Evolutionary conservation across 805 yeast species (phyloP), one percentile per base, ranked within the genome.

Genomic region (Nakazawaea anatomiae): DNA sequence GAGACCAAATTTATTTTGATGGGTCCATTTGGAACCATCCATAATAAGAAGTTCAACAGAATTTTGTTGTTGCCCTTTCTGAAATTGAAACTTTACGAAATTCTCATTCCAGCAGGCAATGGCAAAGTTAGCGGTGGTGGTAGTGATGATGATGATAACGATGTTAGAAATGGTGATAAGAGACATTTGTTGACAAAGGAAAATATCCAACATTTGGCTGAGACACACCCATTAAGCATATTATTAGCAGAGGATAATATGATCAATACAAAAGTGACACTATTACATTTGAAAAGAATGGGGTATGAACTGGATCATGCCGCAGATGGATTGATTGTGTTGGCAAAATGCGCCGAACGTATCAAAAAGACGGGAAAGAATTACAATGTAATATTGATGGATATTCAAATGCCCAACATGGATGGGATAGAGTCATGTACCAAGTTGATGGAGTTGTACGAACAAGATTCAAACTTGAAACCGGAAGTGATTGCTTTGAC

Each of bases 221-320:
- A 66, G 29, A 36, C 59, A 61, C 27, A 66, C 65, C 83, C 83
- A 4, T 65, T 82, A 30, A 60, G 67, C 32, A 74, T 80, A 12
- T 60, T 81, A 31, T 63, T 82, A 5, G 83, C 82, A 4, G 85
- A 80, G 55, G 86, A 82, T 52, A 79, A 76, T 48, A 67, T 72
- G 34, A 69, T 75, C 52, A 76, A 76, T 54, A 72, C 77, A 8
- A 67, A 69, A 48, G 82, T 79, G 31, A 82, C 82, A 1, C 57
- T 74, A 32, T 75, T 72, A 54, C 79, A 76, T 55, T 63, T 76
- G 53, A 71, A 71, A 53, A 68, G 75, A 51, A 61, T 78, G 58
- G 82, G 83, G 1, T 78, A 77, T 57, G 52, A 61, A 2, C 80
- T 78, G 0, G 82, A 76, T 45, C 77, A 76, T 51, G 81, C 80